Conservation (phyloP, 345 rosid genomes). For the Melaleuca quinquenervia region DNA sequence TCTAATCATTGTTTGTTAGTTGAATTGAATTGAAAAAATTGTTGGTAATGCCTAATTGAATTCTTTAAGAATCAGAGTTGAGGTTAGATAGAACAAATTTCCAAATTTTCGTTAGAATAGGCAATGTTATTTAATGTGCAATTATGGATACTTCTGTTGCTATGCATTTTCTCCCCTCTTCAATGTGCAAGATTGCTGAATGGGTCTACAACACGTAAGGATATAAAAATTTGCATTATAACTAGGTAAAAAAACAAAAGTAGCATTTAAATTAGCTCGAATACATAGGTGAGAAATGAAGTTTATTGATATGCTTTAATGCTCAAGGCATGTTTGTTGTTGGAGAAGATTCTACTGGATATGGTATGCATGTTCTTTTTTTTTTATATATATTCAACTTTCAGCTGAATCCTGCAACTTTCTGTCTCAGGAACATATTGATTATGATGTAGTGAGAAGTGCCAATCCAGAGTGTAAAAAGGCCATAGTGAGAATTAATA, state of each 20-base stretch:
- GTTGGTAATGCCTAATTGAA: background rate
- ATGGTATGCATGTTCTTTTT: background rate
- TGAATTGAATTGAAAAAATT: background rate
- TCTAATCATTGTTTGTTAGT: background rate
- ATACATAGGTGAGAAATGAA: background rate
- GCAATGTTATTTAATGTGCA: background rate
- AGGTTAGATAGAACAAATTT: background rate
- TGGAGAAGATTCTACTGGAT: background rate
- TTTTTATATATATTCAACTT: background rate
- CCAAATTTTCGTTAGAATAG: background rate
- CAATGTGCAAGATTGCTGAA: background rate
- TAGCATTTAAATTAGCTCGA: background rate
- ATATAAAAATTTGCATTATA: background rate
- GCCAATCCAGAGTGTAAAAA: conserved; percentile 61
- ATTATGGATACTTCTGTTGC: background rate
- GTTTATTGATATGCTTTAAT: background rate
- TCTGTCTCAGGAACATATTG: conserved; percentile 63
- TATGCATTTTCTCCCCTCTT: background rate
- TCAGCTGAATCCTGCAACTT: background rate
- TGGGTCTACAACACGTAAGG: background rate
- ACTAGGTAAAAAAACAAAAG: background rate
- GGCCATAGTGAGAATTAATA: conserved; percentile 62
- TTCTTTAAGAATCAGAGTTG: background rate
- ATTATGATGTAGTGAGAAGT: conserved; percentile 85
- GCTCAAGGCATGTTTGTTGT: background rate